Percentiles rank a stretch among this genome's conserved stretches.
These are phyloP conservation scores for Trypanosomatidae sp. DNA, from an alignment of 208 protist species.

Conservation along the genomic window DNA sequence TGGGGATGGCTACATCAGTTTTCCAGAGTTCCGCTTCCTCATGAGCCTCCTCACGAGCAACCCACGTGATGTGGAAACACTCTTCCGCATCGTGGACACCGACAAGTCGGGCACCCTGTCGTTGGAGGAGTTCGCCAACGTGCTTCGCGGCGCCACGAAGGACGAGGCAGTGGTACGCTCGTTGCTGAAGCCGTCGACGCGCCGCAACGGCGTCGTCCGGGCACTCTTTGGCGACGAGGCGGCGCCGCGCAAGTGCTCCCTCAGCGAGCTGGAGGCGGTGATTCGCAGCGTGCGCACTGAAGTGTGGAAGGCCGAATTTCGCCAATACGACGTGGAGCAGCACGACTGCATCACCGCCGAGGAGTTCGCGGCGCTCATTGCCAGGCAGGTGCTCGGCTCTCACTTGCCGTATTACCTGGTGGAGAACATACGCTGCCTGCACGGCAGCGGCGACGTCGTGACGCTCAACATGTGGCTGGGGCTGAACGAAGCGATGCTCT, in stretches of 20 bases:
- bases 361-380: slow-evolving; percentile 75
- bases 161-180: slow-evolving; percentile 48
- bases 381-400: slow-evolving; percentile 78
- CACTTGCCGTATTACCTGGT: slow-evolving; percentile 84
- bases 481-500: slow-evolving; percentile 73
- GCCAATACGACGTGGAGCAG: slow-evolving; percentile 58
- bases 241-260: slow-evolving; percentile 38
- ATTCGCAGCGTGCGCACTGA: slow-evolving; percentile 60
- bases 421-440: slow-evolving; percentile 76
- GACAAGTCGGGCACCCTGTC: slow-evolving; percentile 50
- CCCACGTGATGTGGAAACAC: slow-evolving; percentile 44
- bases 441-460: slow-evolving; percentile 35
- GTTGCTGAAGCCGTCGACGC: slow-evolving; percentile 36
- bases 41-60: slow-evolving; percentile 77
- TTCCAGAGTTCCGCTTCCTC: slow-evolving; percentile 82
- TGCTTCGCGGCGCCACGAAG: slow-evolving; percentile 67
- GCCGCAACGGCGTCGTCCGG: slow-evolving; percentile 56
- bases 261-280: slow-evolving; percentile 43
- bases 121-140: slow-evolving; percentile 69
- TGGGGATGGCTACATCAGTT: slow-evolving; percentile 72
- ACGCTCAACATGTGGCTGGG: slow-evolving; percentile 71
- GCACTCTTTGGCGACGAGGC: slow-evolving; percentile 61
- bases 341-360: slow-evolving; percentile 58
- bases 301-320: slow-evolving; percentile 86
- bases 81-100: slow-evolving; percentile 68